Base-by-base conservation (phyloP, 2,329 filamentous ascomycete genomes). In the Gliomastix tumulicola region DNA sequence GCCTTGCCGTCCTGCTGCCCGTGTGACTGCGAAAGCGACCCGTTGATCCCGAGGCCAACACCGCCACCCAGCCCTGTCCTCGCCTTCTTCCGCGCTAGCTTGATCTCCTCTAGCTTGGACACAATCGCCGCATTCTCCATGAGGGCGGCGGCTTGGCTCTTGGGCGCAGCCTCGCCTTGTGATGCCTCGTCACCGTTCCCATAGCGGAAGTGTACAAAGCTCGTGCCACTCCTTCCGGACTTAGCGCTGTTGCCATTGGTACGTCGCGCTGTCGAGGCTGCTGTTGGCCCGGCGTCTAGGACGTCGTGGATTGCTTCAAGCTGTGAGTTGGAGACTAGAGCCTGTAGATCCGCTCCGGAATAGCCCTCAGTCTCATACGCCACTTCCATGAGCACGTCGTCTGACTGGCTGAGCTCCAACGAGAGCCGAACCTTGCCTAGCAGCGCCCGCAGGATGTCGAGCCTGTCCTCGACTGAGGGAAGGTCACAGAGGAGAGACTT, bases 221-320 rank as follows among this genome's bases (percentile, higher is more conserved):
- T 67, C 17, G 57, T 53, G 28, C 55, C 51, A 33, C 47, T 51
- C 11, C n/a, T 4, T 7, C 10, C 17, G 13, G 49, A 35, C 35
- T 49, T 46, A 38, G 45, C 46, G 38, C 43, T 35, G 39, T 60
- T 53, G 35, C 60, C 56, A 43, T 53, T 57, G n/a, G 57, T 53
- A 10, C 54, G 54, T 32, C 54, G 57, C 22, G 34, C 34, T 21
- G 44, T 50, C 15, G 49, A 51, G 19, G 48, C 47, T 50, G 30
- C 78, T 68, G 49, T 46, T 6, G 44, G 82, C 77, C 37, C 79
- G 5, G 55, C 50, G 31, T 61, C 82, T 1, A 98, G 74, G 3
- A 94, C 80, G 47, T 96, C 89, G 55, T 98, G 92, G 45, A 98
- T 96, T 20, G 92, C 92, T 63, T 97, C 90, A 6, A 98, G 74